Evolutionary conservation across 2,329 filamentous ascomycete genomes (phyloP), one percentile per base, ranked within the genome.

Genomic region (Macrophomina tecta): DNA sequence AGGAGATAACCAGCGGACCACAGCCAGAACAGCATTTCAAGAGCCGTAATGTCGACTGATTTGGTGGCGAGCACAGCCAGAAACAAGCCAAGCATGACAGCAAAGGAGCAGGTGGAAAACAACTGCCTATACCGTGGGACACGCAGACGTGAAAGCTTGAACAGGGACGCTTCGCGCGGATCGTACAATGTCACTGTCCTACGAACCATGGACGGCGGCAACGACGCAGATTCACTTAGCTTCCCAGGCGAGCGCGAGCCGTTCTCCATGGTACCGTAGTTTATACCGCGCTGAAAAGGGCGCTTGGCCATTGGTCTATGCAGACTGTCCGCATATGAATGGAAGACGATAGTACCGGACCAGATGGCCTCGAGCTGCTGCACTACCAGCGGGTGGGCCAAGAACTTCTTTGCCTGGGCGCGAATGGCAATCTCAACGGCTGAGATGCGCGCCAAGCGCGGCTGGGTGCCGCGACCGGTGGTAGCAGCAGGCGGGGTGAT

Each of bases 1-100:
- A 97, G 87, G 93, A 97, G 97, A 78, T 96, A 97, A 0, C 94
- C 94, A 32, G 93, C 92, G 75, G 93, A 97, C 94, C 94, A 98
- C 78, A 97, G 92, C 94, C 94, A 98, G 79, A 98, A 97, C 12
- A 97, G 78, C 16, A 97, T 83, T 77, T 98, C 94, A 9, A 97
- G 82, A 0, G 87, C 87, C 1, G 93, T 97, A 73, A 98, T 97
- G 63, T 89, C 86, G 64, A 90, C 85, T 2, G 92, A 94, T 68
- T 92, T 87, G 74, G 91, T 83, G 11, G 87, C 82, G 3, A 97
- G 85, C 9, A 98, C 93, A 9, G 93, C 90, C 18, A 97, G 82
- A 76, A 97, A 97, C 11, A 97, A 84, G 14, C 88, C 90, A 46
- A 97, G 89, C 75, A 98, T 84, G 53, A 97, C 87, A 28, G 91